phyloP scores from a whole-genome alignment of 148 eudicot species.

The Hydrangea macrophylla region DNA sequence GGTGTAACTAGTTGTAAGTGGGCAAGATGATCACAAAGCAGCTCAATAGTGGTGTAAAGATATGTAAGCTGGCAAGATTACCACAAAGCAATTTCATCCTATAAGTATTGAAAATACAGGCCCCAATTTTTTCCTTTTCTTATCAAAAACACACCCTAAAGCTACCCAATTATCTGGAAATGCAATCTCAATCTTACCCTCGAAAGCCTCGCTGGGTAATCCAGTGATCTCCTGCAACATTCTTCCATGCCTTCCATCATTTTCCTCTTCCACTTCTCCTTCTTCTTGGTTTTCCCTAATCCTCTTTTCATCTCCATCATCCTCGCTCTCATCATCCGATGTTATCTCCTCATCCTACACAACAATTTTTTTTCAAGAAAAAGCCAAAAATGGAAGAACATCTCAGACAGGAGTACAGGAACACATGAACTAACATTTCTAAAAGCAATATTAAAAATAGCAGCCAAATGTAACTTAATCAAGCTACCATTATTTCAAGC shows the following conservation, averaged over 20 bases:
- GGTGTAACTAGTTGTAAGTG: too few relatives aligned
- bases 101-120: too few relatives aligned
- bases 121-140: too few relatives aligned
- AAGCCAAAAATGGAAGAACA: neutral
- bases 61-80: too few relatives aligned
- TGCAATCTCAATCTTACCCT: conserved; percentile 37
- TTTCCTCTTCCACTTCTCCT: conserved; percentile 29
- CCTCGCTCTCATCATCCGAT: conserved; percentile 64
- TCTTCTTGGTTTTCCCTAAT: conserved; percentile 14
- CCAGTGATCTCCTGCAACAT: conserved; percentile 78
- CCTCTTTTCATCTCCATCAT: conserved; percentile 22
- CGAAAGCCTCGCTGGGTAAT: conserved; percentile 74
- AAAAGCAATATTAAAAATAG: neutral
- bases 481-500: neutral
- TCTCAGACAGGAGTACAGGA: neutral
- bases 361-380: neutral
- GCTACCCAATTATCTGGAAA: neutral
- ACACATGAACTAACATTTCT: neutral
- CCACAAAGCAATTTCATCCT: too few relatives aligned
- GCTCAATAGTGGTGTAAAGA: too few relatives aligned
- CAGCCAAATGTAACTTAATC: neutral
- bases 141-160: neutral
- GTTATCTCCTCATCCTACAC: conserved; percentile 78
- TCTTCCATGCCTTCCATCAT: conserved; percentile 67
- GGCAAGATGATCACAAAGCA: too few relatives aligned